phyloP scores from a whole-genome alignment of 2,329 filamentous ascomycete genomes.

The Beauveria medogensis region DNA sequence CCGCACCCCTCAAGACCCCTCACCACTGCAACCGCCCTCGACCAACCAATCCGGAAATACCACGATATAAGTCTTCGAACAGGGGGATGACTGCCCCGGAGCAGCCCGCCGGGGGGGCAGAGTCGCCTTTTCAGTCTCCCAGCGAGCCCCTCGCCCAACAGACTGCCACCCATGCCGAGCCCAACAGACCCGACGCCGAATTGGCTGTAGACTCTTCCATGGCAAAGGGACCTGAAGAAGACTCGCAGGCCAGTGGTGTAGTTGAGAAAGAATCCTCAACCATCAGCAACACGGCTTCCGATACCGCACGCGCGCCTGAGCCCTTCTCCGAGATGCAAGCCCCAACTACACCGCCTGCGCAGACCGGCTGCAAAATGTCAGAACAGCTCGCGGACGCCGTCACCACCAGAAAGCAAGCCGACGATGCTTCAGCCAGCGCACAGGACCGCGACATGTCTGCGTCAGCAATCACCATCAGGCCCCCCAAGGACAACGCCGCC shows the following conservation, averaged over 20 bases:
- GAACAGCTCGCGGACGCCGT: not conserved
- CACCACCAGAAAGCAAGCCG: not conserved
- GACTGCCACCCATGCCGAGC: not conserved
- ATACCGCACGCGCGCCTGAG: not conserved
- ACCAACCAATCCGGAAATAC: not conserved
- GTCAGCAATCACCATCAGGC: conserved; percentile 42
- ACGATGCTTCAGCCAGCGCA: not conserved
- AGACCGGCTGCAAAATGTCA: not conserved
- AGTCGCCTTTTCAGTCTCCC: not conserved
- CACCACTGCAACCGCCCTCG: not conserved
- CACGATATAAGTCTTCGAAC: not conserved
- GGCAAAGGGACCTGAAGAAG: not conserved
- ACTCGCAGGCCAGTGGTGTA: not conserved
- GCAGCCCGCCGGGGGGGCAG: conserved; percentile 4
- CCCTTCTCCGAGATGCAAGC: not conserved
- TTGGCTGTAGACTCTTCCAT: not conserved
- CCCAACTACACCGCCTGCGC: conserved; percentile 10
- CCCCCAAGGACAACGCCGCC: conserved; percentile 32
- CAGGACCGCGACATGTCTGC: conserved; percentile 31
- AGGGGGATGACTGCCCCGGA: conserved; percentile 10
- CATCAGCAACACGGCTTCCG: not conserved
- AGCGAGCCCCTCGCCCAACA: not conserved
- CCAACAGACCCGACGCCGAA: not conserved
- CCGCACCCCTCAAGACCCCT: not conserved
- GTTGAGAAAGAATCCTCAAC: not conserved